A percentile compares a stretch with the other conserved stretches of the same genome.
Evolutionary conservation across 1,284 basidiomycete genomes (phyloP).

Genomic region (Inonotus obliquus): DNA sequence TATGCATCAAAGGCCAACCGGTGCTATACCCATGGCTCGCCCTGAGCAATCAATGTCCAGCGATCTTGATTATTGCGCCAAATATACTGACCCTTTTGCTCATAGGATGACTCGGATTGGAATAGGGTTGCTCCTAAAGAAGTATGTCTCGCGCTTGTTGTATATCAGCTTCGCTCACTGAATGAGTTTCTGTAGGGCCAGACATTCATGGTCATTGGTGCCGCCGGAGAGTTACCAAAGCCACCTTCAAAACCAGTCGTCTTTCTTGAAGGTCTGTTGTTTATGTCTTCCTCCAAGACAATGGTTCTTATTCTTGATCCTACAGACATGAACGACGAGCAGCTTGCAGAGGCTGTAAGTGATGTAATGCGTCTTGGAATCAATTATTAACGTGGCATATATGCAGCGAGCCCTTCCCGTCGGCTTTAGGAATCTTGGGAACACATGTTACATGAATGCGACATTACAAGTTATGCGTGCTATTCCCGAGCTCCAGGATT

Average conservation of each 20-base stretch:
- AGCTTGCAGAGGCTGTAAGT: constrained; percentile 75
- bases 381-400: constrained; percentile 10
- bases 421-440: constrained; percentile 73
- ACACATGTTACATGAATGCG: constrained; percentile 96
- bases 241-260: constrained; percentile 75
- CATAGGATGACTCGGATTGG: constrained; percentile 82
- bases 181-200: constrained; percentile 46
- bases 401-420: constrained; percentile 59
- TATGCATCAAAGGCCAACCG: neutral
- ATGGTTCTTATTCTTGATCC: constrained; percentile 17
- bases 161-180: neutral
- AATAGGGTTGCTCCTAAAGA: constrained; percentile 78
- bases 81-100: neutral
- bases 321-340: constrained; percentile 80
- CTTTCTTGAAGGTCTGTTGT: constrained; percentile 68
- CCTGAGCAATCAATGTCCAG: neutral
- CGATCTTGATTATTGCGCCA: neutral
- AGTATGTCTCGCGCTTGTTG: constrained; percentile 37
- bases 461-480: constrained; percentile 89
- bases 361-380: neutral
- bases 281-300: constrained; percentile 4
- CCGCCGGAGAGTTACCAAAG: constrained; percentile 87
- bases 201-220: constrained; percentile 86
- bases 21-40: neutral
- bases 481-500: constrained; percentile 82